Percentiles rank a stretch among this genome's conserved stretches.
Evolutionary conservation across 768 basidiomycete species (phyloP).

Genomic region (Trichaptum fuscoviolaceum): DNA sequence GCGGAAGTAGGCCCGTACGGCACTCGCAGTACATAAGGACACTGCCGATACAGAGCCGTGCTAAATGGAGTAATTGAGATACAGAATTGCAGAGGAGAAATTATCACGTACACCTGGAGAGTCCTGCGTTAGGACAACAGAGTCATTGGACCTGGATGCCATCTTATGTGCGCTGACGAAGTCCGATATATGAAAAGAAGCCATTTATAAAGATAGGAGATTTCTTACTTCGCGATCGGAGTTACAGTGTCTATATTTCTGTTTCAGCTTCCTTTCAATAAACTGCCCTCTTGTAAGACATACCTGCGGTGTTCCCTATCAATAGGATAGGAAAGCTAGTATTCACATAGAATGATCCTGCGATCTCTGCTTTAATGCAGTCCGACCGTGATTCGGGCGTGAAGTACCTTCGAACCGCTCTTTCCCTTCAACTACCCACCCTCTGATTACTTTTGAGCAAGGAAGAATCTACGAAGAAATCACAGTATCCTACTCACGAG

Average conservation of each 20-base stretch:
- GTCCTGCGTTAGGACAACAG: slow-evolving; percentile 17
- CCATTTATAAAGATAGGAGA: neutral
- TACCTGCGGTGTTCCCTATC: slow-evolving; percentile 34
- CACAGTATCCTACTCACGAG: neutral
- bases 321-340: slow-evolving; percentile 36
- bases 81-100: neutral
- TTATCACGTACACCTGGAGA: slow-evolving; percentile 11
- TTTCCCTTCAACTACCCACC: neutral
- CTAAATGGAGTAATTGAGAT: slow-evolving; percentile 2
- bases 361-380: neutral
- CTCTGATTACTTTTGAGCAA: slow-evolving; percentile 11
- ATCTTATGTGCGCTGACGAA: slow-evolving; percentile 5
- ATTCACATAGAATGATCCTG: slow-evolving; percentile 32
- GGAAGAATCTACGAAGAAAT: slow-evolving; percentile 7
- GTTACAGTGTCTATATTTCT: slow-evolving; percentile 15
- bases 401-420: slow-evolving; percentile 7
- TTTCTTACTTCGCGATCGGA: slow-evolving; percentile 12
- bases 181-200: neutral
- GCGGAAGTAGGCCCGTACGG: slow-evolving; percentile 21
- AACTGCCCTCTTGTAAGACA: neutral
- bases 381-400: neutral
- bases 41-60: slow-evolving; percentile 16
- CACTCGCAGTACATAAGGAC: slow-evolving; percentile 17
- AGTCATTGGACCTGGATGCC: slow-evolving; percentile 11
- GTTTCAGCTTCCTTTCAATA: neutral